These are phyloP conservation scores for Fusarium tricinctum DNA, from an alignment of 2,329 filamentous ascomycete species.

Conservation along the genomic window DNA sequence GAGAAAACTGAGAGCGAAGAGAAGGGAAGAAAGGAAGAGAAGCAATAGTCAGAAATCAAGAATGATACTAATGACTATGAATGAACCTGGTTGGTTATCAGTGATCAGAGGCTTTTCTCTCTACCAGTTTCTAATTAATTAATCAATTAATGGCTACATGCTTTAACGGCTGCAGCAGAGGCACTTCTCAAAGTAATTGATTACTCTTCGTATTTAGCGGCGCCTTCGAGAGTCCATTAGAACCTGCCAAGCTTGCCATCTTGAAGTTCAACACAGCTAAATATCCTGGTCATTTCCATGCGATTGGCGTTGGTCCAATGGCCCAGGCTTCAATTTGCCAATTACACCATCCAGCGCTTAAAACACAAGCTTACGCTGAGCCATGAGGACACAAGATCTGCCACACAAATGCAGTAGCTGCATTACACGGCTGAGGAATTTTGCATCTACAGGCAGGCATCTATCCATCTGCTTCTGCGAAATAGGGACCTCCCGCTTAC, in stretches of 20 bases:
- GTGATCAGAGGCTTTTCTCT: slow-evolving; percentile 5
- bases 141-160: slow-evolving; percentile 30
- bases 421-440: slow-evolving; percentile 8
- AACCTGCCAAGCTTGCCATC: slow-evolving; percentile 20
- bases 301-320: neutral
- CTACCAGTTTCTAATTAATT: slow-evolving; percentile 29
- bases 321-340: slow-evolving; percentile 9
- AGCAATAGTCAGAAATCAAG: neutral
- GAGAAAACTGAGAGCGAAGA: neutral
- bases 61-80: neutral
- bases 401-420: slow-evolving; percentile 20
- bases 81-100: slow-evolving; percentile 10
- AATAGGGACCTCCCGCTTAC: slow-evolving; percentile 22
- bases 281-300: slow-evolving; percentile 8
- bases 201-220: neutral
- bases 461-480: neutral
- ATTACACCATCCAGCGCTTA: slow-evolving; percentile 24
- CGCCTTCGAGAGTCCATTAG: neutral
- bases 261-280: slow-evolving; percentile 17
- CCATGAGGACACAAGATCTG: slow-evolving; percentile 29
- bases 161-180: slow-evolving; percentile 8
- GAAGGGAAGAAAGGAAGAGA: neutral
- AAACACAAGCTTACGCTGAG: slow-evolving; percentile 26
- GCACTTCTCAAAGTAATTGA: neutral
- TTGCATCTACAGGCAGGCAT: slow-evolving; percentile 13